phyloP scores from a whole-genome alignment of 2,329 filamentous ascomycete species.

The Cladobotryum protrusum region DNA sequence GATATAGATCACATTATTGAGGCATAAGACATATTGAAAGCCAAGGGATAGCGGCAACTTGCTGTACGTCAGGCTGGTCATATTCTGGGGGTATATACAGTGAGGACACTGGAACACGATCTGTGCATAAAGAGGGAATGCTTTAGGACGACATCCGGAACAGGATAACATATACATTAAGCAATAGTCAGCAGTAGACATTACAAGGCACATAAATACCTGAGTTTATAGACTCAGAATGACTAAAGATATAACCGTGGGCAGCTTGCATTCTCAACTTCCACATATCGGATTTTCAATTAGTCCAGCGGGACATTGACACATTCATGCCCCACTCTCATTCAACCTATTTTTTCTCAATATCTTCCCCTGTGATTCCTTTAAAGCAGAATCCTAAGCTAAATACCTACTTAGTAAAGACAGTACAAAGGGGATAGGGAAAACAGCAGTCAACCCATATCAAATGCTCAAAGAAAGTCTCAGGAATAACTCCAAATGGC shows the following conservation, averaged over 20 bases:
- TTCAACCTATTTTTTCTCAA: not conserved
- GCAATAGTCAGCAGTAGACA: not conserved
- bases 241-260: not conserved
- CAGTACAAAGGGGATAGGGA: constrained; percentile 7
- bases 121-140: no score
- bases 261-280: constrained; percentile 7
- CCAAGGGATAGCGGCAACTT: no score
- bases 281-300: constrained; percentile 9
- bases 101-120: no score
- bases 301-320: not conserved
- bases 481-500: constrained; percentile 2
- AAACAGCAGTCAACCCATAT: constrained; percentile 3
- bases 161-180: not conserved
- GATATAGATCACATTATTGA: not conserved
- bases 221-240: not conserved
- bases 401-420: not conserved
- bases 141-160: no score
- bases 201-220: not conserved
- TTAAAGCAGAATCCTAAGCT: not conserved
- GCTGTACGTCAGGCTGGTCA: no score
- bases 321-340: not conserved
- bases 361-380: not conserved
- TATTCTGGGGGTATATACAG: no score
- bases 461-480: constrained; percentile 11
- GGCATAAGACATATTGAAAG: no score